These are phyloP conservation scores for Fonsecaea pugnacius DNA, from an alignment of 2,329 filamentous ascomycete genomes.

Conservation along the genomic window DNA sequence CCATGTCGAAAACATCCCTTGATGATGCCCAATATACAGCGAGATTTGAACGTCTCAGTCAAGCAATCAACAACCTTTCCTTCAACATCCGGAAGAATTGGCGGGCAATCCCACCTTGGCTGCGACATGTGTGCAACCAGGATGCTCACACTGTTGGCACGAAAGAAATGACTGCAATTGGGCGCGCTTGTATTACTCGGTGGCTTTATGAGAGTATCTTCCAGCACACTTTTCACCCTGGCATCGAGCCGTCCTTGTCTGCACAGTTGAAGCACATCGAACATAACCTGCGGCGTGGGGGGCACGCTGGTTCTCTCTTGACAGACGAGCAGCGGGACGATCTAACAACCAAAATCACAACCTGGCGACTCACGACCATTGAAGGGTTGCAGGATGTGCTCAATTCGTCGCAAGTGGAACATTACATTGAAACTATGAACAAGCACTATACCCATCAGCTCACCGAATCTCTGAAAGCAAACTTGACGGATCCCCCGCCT, in stretches of 20 bases:
- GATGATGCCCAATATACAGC: slow-evolving; percentile 94
- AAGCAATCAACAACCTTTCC: slow-evolving; percentile 89
- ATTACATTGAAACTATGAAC: slow-evolving; percentile 71
- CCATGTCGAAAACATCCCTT: slow-evolving; percentile 88
- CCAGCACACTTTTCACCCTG: slow-evolving; percentile 88
- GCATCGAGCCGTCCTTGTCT: slow-evolving; percentile 76
- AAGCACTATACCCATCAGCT: slow-evolving; percentile 70
- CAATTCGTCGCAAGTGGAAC: slow-evolving; percentile 65
- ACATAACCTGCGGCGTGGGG: slow-evolving; percentile 72
- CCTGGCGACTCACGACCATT: slow-evolving; percentile 90
- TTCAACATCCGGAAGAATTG: slow-evolving; percentile 98
- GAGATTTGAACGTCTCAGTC: slow-evolving; percentile 87
- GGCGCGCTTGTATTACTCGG: slow-evolving; percentile 81
- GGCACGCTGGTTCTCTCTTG: slow-evolving; percentile 24
- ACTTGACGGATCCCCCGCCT: slow-evolving; percentile 76
- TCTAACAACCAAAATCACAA: slow-evolving; percentile 81
- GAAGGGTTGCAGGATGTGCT: slow-evolving; percentile 81
- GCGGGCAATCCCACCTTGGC: slow-evolving; percentile 78
- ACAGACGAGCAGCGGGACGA: slow-evolving; percentile 70
- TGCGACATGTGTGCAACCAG: slow-evolving; percentile 77
- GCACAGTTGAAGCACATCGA: slow-evolving; percentile 82
- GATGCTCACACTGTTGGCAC: slow-evolving; percentile 86
- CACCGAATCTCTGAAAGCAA: slow-evolving; percentile 70
- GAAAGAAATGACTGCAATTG: slow-evolving; percentile 97
- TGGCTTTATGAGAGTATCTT: slow-evolving; percentile 94